Evolutionary conservation across 1,139 yeast species (phyloP), one percentile per base, ranked within the genome.

Genomic region (Yarrowia galli): DNA sequence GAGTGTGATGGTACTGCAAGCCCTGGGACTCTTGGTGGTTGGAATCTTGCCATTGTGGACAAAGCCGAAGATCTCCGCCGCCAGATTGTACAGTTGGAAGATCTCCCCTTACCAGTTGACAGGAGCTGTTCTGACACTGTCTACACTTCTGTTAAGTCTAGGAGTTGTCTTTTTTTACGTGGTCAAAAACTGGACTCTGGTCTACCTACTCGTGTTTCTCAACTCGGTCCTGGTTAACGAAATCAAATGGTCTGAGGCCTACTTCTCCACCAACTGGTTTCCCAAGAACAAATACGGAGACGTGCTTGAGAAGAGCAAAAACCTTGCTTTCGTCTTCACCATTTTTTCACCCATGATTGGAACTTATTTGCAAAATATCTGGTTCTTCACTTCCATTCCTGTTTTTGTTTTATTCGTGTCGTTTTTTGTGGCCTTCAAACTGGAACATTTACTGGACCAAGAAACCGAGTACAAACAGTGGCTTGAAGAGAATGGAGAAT

Each of bases 171-270:
- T 43, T 8, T 20, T 43, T 43, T 43, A 20, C 16, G 46, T 4
- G 0, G 25, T 43, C 12, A 6, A 43, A 3, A 20, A 43, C 4
- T 43, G 20, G 16, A 9, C 13, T 10, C 8, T 43, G 25, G 16
- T 20, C 10, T 8, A 20, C 9, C 2, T 22, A 3, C 25, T 20
- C 15, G 3, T 43, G 15, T 20, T 46, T 6, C 15, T 25, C 51
- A 46, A 46, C 51, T 46, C 51, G 7, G 18, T 46, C 6, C 32
- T 46, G 32, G 51, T 46, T 15, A 46, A 46, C 35, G 51, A 46
- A 46, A 23, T 46, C 35, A 46, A 46, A 20, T 46, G 25, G 18
- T 16, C 51, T 1, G 51, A 25, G 20, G 35, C 51, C 13, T 46
- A 46, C 51, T 46, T 46, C n/a, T 6, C 35, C 6, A 16, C 51